Evolutionary conservation across 163 green algal species (phyloP).

Genomic region (Chloromonas sp.): DNA sequence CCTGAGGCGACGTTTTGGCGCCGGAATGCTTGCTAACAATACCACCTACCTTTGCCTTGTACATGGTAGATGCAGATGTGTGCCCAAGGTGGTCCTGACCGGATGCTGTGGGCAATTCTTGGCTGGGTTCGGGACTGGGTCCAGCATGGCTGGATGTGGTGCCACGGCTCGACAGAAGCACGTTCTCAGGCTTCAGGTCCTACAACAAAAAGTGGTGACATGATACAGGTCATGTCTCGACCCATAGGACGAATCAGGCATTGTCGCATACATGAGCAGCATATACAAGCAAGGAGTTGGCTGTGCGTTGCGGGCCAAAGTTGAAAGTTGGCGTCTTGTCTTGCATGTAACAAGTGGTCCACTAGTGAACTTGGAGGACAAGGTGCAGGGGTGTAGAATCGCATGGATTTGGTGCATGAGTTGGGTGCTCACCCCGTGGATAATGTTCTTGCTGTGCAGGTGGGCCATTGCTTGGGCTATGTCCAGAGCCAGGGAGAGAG

Average conservation of each 20-base stretch:
- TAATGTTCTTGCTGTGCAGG: slow-evolving; percentile 23
- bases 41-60: neutral
- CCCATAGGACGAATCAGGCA: no score
- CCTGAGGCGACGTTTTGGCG: no score
- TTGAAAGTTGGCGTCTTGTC: neutral
- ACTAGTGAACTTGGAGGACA: neutral
- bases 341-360: neutral
- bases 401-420: no score
- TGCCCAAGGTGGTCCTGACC: neutral
- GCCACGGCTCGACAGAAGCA: slow-evolving; percentile 21
- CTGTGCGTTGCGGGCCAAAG: neutral
- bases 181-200: slow-evolving; percentile 42
- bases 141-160: no score
- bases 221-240: no score
- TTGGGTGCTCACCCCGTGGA: neutral
- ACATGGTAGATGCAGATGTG: neutral
- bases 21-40: no score
- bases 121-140: no score
- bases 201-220: neutral
- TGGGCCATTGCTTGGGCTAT: slow-evolving; percentile 16
- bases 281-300: neutral
- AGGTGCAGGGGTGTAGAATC: no score
- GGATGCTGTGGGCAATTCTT: neutral
- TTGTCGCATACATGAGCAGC: no score
- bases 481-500: slow-evolving; percentile 8